phyloP scores from a whole-genome alignment of 129 eudicot species.

The Flaveria sonorensis region DNA sequence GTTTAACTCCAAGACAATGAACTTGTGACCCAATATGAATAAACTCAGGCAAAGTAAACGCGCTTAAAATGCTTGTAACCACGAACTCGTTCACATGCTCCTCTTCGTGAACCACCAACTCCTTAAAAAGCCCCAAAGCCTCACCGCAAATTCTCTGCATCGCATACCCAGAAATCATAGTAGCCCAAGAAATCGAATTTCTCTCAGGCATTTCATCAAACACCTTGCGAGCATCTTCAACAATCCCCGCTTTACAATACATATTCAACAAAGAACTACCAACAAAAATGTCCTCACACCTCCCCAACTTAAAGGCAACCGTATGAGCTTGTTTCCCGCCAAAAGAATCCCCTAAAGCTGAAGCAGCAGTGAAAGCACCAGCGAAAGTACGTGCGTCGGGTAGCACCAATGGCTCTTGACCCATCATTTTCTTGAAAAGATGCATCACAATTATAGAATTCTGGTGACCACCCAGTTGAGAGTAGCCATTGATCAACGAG shows the following conservation, averaged over 20 bases:
- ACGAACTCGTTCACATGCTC: slow-evolving; percentile 64
- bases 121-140: slow-evolving; percentile 59
- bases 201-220: slow-evolving; percentile 84
- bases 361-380: slow-evolving; percentile 60
- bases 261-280: slow-evolving; percentile 69
- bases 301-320: slow-evolving; percentile 46
- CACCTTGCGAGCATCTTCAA: slow-evolving; percentile 66
- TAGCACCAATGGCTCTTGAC: slow-evolving; percentile 27
- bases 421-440: slow-evolving; percentile 50
- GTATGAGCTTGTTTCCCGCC: slow-evolving; percentile 57
- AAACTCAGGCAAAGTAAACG: slow-evolving; percentile 50
- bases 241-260: slow-evolving; percentile 68
- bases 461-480: slow-evolving; percentile 50
- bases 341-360: slow-evolving; percentile 39
- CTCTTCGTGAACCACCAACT: slow-evolving; percentile 41
- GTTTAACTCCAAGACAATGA: slow-evolving; percentile 67
- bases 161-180: slow-evolving; percentile 85
- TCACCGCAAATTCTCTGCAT: slow-evolving; percentile 49
- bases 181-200: slow-evolving; percentile 82
- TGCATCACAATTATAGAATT: slow-evolving; percentile 44
- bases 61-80: slow-evolving; percentile 72
- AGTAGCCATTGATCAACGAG: slow-evolving; percentile 63
- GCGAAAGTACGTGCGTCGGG: slow-evolving; percentile 70
- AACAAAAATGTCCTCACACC: slow-evolving; percentile 60
- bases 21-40: slow-evolving; percentile 53